A percentile compares a stretch with the other conserved stretches of the same genome.
These are phyloP conservation scores for Pinus albicaulis DNA, from an alignment of 75 land plant species.

Conservation along the genomic window DNA sequence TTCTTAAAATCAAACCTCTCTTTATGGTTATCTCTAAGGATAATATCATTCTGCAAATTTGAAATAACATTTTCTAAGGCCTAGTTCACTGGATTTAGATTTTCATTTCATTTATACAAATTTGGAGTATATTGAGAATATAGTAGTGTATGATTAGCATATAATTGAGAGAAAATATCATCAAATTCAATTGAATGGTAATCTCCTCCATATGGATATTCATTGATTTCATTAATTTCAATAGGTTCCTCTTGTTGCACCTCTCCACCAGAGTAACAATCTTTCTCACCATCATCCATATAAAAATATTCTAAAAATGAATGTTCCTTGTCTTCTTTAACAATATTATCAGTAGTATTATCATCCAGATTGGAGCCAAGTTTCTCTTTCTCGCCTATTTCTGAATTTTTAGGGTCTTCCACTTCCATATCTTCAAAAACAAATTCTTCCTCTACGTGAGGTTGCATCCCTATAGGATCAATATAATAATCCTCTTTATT, in stretches of 20 bases:
- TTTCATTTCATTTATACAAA: background rate
- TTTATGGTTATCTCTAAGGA: background rate
- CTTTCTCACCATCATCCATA: constrained; percentile 13
- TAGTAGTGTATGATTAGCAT: background rate
- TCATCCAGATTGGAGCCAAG: constrained; percentile 20
- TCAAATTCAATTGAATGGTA: background rate
- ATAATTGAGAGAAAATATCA: constrained; percentile 12
- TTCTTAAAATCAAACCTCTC: constrained; percentile 22
- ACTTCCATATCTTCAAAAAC: constrained; percentile 27
- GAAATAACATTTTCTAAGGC: background rate
- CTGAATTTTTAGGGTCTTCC: constrained; percentile 31
- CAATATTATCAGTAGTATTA: background rate
- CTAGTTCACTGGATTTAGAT: background rate
- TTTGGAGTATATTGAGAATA: constrained; percentile 11
- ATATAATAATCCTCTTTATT: constrained; percentile 53
- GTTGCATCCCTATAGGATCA: constrained; percentile 59
- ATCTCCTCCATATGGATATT: constrained; percentile 14
- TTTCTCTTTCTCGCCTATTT: constrained; percentile 11
- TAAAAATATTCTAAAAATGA: constrained; percentile 22
- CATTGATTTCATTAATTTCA: constrained; percentile 2
- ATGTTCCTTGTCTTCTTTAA: constrained; percentile 20
- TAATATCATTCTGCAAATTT: constrained; percentile 4
- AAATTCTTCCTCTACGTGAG: constrained; percentile 19
- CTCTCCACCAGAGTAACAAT: constrained; percentile 18
- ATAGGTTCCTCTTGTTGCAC: constrained; percentile 2